Evolutionary conservation across 805 yeast species (phyloP), one percentile per base, ranked within the genome.

Genomic region (Debaryomyces hansenii): DNA sequence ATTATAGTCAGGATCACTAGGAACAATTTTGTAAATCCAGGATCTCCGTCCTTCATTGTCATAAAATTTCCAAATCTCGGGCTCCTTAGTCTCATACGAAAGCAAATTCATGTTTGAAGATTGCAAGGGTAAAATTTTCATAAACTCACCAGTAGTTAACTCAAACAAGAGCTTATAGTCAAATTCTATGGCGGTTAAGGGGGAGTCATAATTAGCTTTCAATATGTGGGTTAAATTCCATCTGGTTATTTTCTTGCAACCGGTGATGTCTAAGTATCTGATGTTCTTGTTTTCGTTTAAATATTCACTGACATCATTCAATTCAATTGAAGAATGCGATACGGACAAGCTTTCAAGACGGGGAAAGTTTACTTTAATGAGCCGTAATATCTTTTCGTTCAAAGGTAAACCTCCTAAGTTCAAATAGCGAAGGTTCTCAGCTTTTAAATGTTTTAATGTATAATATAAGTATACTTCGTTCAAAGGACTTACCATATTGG

Each of bases 11-110:
- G 69, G 63, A 44, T 68, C 70, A 1, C 49, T 39, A 12, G 64
- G 53, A 14, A 58, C 56, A 18, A 71, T 65, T 57, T 77, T 80
- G 63, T 82, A 85, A 14, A 90, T 62, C 96, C 96, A 90, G 10
- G 88, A 84, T 50, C 97, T 74, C 50, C 96, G 74, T 4, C 96
- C 95, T 53, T 81, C 83, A 46, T 79, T 76, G 53, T 79, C 83
- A 57, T 69, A 77, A 46, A 72, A 70, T 54, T 73, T 77, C 84
- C 84, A 80, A 1, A 69, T 58, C 44, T 60, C 63, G 8, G 74
- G 70, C 10, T 60, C 54, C 15, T 46, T 51, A 7, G 53, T 48
- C n/a, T 60, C 58, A 15, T 14, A 27, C 15, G 42, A 28, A 10
- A 39, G 20, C n/a, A 39, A 32, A 28, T 29, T 28, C 14, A 39